Conservation (phyloP, 371 early-diverging fungal genomes). For the Entomophthora muscae region DNA sequence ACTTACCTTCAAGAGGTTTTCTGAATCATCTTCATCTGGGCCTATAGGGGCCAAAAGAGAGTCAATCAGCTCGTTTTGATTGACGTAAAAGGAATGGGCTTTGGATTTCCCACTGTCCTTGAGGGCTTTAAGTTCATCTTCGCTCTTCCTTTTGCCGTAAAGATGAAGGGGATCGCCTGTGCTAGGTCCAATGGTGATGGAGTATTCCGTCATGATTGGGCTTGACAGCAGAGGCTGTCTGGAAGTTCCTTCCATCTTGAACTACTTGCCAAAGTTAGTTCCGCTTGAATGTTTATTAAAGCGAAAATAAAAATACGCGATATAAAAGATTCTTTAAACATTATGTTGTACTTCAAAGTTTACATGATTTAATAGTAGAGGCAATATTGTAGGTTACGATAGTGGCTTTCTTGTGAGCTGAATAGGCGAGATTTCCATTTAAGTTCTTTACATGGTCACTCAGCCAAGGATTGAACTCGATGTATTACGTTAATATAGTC, state of each 20-base stretch:
- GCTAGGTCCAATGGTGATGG: background rate
- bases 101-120: slow-evolving; percentile 14
- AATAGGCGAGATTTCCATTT: too few relatives aligned
- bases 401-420: too few relatives aligned
- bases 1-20: slow-evolving; percentile 29
- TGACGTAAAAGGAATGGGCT: slow-evolving; percentile 47
- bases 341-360: too few relatives aligned
- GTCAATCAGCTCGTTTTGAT: slow-evolving; percentile 70
- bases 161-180: slow-evolving; percentile 16
- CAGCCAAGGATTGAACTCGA: too few relatives aligned
- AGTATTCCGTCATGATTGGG: background rate
- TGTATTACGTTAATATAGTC: too few relatives aligned
- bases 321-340: too few relatives aligned
- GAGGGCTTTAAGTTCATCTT: slow-evolving; percentile 17
- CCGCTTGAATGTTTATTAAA: too few relatives aligned
- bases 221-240: background rate
- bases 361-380: too few relatives aligned
- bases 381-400: too few relatives aligned
- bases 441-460: too few relatives aligned
- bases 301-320: too few relatives aligned
- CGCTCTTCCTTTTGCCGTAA: slow-evolving; percentile 16
- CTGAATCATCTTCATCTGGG: slow-evolving; percentile 19
- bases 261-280: too few relatives aligned
- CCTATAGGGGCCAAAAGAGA: slow-evolving; percentile 37
- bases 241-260: background rate